A percentile compares a stretch with the other conserved stretches of the same genome.
Conservation (phyloP, 805 yeast species). For the Blastobotrys chiropterorum region DNA sequence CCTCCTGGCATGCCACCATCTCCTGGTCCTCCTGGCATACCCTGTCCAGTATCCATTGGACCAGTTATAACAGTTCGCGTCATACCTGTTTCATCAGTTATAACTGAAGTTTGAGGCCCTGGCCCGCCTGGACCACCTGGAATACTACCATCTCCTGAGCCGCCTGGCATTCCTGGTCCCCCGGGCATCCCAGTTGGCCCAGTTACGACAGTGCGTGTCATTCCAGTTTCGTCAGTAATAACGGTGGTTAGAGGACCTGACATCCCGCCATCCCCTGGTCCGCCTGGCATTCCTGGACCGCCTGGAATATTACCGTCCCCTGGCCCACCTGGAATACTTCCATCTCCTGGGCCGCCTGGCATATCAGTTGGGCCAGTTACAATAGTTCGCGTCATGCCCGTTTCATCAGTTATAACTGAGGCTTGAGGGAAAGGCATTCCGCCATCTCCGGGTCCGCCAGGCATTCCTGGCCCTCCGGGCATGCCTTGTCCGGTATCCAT, state of each 20-base stretch:
- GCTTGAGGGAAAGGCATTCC: not conserved
- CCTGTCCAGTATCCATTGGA: constrained; percentile 3
- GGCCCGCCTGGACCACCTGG: constrained; percentile 7
- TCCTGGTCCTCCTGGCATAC: constrained; percentile 7
- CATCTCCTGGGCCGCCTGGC: constrained; percentile 2
- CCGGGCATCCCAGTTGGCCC: constrained; percentile 2
- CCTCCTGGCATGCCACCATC: constrained; percentile 7
- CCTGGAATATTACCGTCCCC: constrained; percentile 5
- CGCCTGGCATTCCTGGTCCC: not conserved
- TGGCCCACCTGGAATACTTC: constrained; percentile 1
- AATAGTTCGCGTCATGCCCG: too few species aligned
- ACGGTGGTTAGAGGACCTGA: not conserved
- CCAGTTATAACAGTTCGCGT: too few species aligned
- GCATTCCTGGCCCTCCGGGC: constrained; percentile 3
- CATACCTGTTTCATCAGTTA: not conserved
- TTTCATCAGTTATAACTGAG: not conserved
- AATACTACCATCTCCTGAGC: not conserved
- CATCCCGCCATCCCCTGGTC: not conserved
- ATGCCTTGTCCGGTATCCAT: not conserved
- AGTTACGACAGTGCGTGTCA: not conserved
- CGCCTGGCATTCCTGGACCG: not conserved
- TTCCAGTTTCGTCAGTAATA: not conserved
- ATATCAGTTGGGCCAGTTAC: constrained; percentile 2
- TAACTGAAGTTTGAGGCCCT: not conserved
- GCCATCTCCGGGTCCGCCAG: constrained; percentile 6